Base-by-base conservation (phyloP, 1,284 basidiomycete genomes). In the Neolentinus lepideus region DNA sequence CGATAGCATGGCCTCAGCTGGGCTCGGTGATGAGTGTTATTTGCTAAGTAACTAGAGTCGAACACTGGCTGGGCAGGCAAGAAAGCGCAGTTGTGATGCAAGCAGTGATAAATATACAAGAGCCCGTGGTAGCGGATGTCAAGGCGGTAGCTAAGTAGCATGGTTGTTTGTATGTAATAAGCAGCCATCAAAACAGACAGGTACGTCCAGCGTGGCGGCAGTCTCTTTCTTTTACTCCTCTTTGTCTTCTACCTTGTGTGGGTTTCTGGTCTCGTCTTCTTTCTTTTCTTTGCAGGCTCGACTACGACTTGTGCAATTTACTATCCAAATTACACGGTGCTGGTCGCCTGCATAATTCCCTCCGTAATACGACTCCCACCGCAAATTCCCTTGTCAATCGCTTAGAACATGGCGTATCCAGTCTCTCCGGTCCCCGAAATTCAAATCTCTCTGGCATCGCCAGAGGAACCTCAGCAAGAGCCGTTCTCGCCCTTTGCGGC, bases 381-480 rank as follows among this genome's bases (percentile, higher is more conserved):
- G 67, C 38, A 43, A 9, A 9, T 31, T 12, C 38, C 38, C n/a
- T 43, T 21, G 38, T 43, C 38, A 43, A 43, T 43, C 38, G 38
- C 19, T 21, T n/a, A 66, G 14, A 54, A 38, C 61, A 83, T 84
- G 80, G 70, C 73, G 64, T 71, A 69, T 61, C 64, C 71, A 58
- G 62, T 69, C 61, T 70, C 75, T 55, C 69, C 76, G 58, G 69
- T 88, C 61, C 85, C 86, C 60, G 72, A 77, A 59, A 89, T 90
- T 62, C 77, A 76, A 61, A 81, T 90, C 64, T 88, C 84, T 26
- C 79, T 75, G 46, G 80, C 85, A 56, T 80, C 83, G 9, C 78
- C 78, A 31, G 73, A 79, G 61, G 77, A 78, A 55, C 68, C 69
- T 45, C 52, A 64, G 22, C 62, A 70, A 45, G 83, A 85, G 66